Evolutionary conservation across 1,284 basidiomycete species (phyloP), one percentile per base, ranked within the genome.

Genomic region (Leccinum variabile): DNA sequence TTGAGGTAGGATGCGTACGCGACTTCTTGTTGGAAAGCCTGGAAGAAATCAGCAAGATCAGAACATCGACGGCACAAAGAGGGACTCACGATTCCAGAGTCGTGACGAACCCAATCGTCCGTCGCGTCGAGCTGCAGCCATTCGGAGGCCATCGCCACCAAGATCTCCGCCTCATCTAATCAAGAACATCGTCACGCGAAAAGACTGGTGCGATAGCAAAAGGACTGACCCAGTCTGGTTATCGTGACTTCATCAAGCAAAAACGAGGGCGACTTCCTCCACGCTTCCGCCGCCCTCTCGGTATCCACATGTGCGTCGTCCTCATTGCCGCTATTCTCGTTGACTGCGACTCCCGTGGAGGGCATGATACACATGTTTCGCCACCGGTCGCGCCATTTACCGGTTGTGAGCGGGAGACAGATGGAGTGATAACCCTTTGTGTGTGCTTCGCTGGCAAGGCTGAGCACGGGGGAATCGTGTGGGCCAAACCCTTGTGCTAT

Each of bases 81-180:
- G 53, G 62, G 50, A 81, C 89, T 76, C 75, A 95, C 94, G 62
- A 97, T 90, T 78, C 98, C 97, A 58, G 95, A 91, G 73, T 99
- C 97, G 69, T 97, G 92, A 54, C 97, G 87, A 63, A 99, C 91
- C 80, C 96, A 96, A 72, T 96, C 94, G 76, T 98, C 95, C 1
- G 85, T 80, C 11, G 94, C 90, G 78, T 99, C 97, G 49, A 99
- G 82, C 75, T 98, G 94, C 11, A 99, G 82, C 97, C 97, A 99
- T 63, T 94, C 92, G 14, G 95, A 94, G 9, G 91, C 83, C 70
- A 97, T 83, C 3, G 84, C 90, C 18, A 92, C 84, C 25, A 94
- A 80, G 39, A 84, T 84, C 63, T 92, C 89, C 2, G 92, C 89
- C 74, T 99, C 96, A 74, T 97, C 94, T 94, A 62, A 46, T 22